phyloP scores from a whole-genome alignment of 257 asterid genomes.

The Solanum chiquidenum region DNA sequence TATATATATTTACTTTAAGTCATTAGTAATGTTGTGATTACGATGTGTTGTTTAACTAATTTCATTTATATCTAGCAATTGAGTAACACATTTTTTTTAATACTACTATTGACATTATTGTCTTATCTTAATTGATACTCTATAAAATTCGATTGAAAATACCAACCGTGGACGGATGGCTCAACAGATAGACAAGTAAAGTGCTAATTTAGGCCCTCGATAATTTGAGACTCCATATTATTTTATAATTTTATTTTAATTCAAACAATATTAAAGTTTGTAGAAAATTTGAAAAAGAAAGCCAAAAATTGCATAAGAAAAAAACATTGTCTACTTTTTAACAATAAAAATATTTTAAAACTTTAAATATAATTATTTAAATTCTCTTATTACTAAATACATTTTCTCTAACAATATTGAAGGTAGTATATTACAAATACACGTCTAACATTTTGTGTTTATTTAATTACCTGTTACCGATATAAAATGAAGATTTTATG shows the following conservation, averaged over 20 bases:
- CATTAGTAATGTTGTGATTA: neutral
- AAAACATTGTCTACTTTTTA: too few species aligned
- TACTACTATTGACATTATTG: fast-evolving
- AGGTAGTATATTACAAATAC: too few species aligned
- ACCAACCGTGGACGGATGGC: fast-evolving
- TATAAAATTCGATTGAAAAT: too few species aligned
- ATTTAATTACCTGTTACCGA: too few species aligned
- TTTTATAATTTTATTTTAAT: too few species aligned
- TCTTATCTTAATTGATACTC: neutral
- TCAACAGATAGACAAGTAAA: neutral
- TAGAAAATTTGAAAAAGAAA: too few species aligned
- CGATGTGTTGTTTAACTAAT: neutral
- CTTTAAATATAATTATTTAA: too few species aligned
- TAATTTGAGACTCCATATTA: too few species aligned
- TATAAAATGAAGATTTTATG: neutral
- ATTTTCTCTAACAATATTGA: neutral
- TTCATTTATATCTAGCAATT: neutral
- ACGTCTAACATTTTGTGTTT: neutral
- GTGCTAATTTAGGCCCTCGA: neutral
- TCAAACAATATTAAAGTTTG: neutral
- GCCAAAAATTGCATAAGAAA: neutral
- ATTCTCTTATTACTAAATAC: neutral
- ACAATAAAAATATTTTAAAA: too few species aligned
- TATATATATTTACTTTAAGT: neutral
- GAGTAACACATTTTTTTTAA: too few species aligned